These are phyloP conservation scores for Stellera chamaejasme DNA, from an alignment of 345 rosid species.

Conservation along the genomic window DNA sequence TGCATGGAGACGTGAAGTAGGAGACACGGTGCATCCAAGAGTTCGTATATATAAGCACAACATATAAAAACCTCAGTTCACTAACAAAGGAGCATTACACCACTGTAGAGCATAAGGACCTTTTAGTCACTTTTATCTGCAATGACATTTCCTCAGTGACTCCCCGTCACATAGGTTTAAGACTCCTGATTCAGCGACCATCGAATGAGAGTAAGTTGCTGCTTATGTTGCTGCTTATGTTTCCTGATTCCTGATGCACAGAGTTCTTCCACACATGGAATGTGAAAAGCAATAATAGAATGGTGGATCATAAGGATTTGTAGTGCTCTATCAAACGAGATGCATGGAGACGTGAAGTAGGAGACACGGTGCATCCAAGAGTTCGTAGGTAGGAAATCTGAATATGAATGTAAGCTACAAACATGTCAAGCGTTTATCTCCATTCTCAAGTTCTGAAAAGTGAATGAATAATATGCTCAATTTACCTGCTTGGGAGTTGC, in stretches of 20 bases:
- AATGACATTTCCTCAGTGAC: background rate
- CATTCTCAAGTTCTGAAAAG: background rate
- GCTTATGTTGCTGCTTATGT: too few relatives aligned
- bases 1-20: conserved; percentile 91
- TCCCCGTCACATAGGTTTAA: background rate
- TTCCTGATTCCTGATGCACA: too few relatives aligned
- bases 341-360: conserved; percentile 91
- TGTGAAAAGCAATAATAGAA: background rate
- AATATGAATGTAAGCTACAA: background rate
- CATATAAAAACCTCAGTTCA: too few relatives aligned
- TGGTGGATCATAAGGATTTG: conserved; percentile 47
- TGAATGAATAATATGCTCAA: background rate
- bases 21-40: conserved; percentile 73
- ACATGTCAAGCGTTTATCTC: background rate
- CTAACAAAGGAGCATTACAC: background rate
- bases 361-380: conserved; percentile 72
- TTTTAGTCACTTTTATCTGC: background rate
- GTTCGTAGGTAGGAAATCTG: conserved; percentile 67
- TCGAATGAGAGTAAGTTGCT: too few relatives aligned
- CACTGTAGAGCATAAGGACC: background rate
- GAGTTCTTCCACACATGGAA: too few relatives aligned
- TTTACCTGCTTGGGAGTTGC: conserved; percentile 85
- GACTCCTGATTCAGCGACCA: background rate
- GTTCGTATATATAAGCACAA: conserved; percentile 36
- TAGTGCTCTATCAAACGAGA: conserved; percentile 84